Conservation (phyloP, 768 basidiomycete genomes). For the Mycena pura region DNA sequence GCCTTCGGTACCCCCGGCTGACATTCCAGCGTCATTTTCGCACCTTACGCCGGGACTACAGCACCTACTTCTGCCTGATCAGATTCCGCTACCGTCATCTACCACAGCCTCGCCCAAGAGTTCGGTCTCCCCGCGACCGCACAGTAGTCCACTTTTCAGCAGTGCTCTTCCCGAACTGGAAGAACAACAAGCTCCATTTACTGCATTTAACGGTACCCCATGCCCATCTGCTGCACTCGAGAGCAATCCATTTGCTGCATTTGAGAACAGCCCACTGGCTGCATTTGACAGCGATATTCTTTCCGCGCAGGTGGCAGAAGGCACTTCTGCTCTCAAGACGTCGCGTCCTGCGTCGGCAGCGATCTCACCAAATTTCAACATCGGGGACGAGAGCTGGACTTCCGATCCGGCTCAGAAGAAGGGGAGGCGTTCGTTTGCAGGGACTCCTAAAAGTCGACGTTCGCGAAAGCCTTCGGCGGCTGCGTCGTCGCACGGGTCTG, state of each 20-base stretch:
- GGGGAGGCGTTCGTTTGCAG: neutral
- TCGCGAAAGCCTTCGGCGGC: neutral
- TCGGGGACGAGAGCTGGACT: neutral
- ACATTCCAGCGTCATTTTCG: neutral
- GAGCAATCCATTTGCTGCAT: too few species aligned
- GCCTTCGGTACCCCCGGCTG: constrained; percentile 4
- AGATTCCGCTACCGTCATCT: constrained; percentile 21
- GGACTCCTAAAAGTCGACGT: constrained; percentile 4
- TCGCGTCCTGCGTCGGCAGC: constrained; percentile 1
- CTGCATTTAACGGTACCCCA: too few species aligned
- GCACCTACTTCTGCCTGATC: constrained; percentile 10
- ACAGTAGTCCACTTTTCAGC: constrained; percentile 19
- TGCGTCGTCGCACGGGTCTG: constrained; percentile 1
- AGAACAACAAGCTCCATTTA: too few species aligned
- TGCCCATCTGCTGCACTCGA: too few species aligned
- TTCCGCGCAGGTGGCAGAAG: neutral
- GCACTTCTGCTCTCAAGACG: neutral
- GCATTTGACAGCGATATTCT: too few species aligned
- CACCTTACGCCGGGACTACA: neutral
- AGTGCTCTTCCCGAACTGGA: too few species aligned
- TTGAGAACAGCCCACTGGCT: constrained; percentile 2
- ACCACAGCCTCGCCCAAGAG: constrained; percentile 11
- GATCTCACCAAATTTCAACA: constrained; percentile 4
- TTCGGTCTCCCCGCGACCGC: constrained; percentile 8
- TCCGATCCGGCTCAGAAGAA: neutral